Base-by-base conservation (phyloP, 208 protist species). In the Tritrichomonas foetus region DNA sequence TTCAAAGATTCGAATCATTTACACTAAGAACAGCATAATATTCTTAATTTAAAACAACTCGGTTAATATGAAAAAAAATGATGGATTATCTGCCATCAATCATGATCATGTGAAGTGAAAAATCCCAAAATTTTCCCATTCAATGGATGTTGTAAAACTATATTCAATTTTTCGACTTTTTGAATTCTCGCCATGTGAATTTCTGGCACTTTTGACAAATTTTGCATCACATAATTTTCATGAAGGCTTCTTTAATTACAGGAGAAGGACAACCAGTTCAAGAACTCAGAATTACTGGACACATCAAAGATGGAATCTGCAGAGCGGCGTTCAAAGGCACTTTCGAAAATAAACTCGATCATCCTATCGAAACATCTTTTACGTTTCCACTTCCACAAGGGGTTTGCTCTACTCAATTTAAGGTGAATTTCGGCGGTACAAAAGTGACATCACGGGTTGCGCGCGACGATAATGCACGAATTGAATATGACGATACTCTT, bases 401-500 rank as follows among this genome's bases (percentile, higher is more conserved):
- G 25, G 74, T 84, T n/a, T 33, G n/a, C 44, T 11, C 74, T 33
- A 84, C 74, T 53, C 11, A 49, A 30, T 84, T 84, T 84, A 44
- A 84, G 8, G 36, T 84, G 3, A 25, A 84, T 33, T 84, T 47
- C 25, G 74, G n/a, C 1, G 74, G 44, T 2, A 9, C 49, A 53
- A 84, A 84, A 53, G 44, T 84, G 1, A 53, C 44, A 53, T 84
- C 74, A n/a, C 49, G 44, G 25, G 36, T 84, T 53, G 3, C 74
- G 13, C 5, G 36, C 1, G n/a, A 49, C 25, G 74, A 84, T 39
- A 8, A 9, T 33, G 74, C 74, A 84, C 49, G 36, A 84, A 3
- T 84, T 53, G 74, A 84, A 53, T 84, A 84, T 30, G 74, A 84
- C 53, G 74, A 84, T 44, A n/a, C 74, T 33, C 11, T 84, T 25